These are phyloP conservation scores for Cryptomeria japonica DNA, from an alignment of 75 land plant species.

Conservation along the genomic window DNA sequence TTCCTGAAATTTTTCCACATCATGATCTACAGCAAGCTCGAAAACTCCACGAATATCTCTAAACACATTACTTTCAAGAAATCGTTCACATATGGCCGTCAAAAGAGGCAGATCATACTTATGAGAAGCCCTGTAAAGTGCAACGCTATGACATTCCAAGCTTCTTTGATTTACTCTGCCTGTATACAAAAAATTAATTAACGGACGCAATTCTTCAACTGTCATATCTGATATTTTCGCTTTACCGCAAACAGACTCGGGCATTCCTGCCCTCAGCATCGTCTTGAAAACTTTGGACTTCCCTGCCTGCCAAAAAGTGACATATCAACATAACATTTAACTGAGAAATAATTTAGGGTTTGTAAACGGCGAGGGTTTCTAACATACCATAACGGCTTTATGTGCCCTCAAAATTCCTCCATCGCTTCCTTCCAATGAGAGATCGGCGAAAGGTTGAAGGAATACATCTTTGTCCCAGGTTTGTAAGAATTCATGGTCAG, in stretches of 20 bases:
- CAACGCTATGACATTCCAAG: no score
- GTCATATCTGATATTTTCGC: slow-evolving; percentile 4
- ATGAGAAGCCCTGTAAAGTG: no score
- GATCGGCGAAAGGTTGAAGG: not conserved
- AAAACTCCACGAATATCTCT: no score
- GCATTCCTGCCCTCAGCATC: not conserved
- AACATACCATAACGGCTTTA: not conserved
- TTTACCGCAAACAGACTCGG: not conserved
- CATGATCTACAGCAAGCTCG: not conserved
- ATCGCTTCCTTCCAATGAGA: not conserved
- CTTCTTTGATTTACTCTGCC: no score
- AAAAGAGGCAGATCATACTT: no score
- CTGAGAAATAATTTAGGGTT: no score
- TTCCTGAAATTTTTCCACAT: not conserved
- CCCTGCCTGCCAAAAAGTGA: not conserved
- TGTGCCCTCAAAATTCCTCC: not conserved
- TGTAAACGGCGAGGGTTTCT: no score
- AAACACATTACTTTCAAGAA: no score
- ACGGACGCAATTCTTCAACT: not conserved
- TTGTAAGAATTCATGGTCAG: no score
- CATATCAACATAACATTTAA: no score
- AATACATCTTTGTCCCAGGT: not conserved
- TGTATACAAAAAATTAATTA: not conserved
- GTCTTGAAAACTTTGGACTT: not conserved
- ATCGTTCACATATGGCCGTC: no score